phyloP scores from a whole-genome alignment of 768 basidiomycete species.

The Suillus brevipes region DNA sequence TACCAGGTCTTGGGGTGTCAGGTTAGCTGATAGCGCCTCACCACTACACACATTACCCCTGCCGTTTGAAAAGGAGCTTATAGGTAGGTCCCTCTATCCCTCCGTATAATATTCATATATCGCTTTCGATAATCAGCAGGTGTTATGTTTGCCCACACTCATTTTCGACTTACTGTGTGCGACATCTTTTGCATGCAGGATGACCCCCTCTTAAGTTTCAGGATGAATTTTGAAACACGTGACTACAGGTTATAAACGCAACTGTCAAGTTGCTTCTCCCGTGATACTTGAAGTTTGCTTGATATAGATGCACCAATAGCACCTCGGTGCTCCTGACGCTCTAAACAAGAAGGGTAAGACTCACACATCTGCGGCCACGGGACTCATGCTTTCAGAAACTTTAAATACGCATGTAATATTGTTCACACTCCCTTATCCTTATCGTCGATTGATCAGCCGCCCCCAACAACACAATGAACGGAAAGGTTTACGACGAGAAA shows the following conservation, averaged over 20 bases:
- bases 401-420: neutral
- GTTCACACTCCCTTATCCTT: neutral
- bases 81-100: neutral
- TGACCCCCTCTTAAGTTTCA: neutral
- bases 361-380: neutral
- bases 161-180: neutral
- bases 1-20: too few relatives aligned
- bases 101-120: neutral
- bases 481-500: neutral
- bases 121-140: neutral
- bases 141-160: neutral
- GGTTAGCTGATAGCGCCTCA: neutral
- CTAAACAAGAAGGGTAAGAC: neutral
- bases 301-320: neutral
- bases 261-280: neutral
- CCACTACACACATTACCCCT: neutral
- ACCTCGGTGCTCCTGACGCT: neutral
- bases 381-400: neutral
- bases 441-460: neutral
- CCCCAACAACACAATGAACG: conserved; percentile 5
- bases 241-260: neutral
- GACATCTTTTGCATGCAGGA: neutral
- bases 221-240: neutral
- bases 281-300: neutral
- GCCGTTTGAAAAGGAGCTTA: neutral